Evolutionary conservation across 2,329 filamentous ascomycete genomes (phyloP).

Genomic region (Ceratocystis eucalypticola): DNA sequence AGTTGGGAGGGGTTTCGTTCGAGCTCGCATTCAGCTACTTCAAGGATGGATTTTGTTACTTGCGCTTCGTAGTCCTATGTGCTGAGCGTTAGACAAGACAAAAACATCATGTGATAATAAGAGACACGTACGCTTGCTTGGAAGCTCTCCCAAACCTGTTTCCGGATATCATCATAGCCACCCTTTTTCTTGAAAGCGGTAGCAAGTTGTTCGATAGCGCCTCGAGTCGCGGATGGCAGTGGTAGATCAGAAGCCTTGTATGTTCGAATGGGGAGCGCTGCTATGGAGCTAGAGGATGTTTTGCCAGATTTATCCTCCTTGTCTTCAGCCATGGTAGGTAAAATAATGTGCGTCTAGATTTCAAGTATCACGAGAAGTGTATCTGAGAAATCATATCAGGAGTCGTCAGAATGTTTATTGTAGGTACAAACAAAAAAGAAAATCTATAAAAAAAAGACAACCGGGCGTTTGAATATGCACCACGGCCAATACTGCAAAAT

Average conservation of each 20-base stretch:
- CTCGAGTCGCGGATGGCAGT: slow-evolving; percentile 56
- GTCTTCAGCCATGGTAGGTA: slow-evolving; percentile 2
- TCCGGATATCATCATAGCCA: slow-evolving; percentile 65
- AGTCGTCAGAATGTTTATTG: background rate
- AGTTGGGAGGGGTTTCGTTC: slow-evolving; percentile 60
- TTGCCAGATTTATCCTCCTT: background rate
- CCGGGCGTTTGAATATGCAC: background rate
- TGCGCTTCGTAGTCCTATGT: slow-evolving; percentile 54
- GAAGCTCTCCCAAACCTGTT: slow-evolving; percentile 63
- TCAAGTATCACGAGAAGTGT: no score
- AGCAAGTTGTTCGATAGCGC: slow-evolving; percentile 60
- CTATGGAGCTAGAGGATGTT: background rate
- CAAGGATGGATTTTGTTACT: slow-evolving; percentile 51
- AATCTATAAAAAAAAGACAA: background rate
- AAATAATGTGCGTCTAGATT: background rate
- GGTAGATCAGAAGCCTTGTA: slow-evolving; percentile 65
- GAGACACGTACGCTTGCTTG: slow-evolving; percentile 46
- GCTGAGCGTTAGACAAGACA: background rate
- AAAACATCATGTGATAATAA: background rate
- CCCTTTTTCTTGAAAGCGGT: slow-evolving; percentile 78
- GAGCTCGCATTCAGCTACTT: slow-evolving; percentile 59
- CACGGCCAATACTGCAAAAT: background rate
- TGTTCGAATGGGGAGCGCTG: slow-evolving; percentile 29
- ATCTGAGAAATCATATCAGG: background rate
- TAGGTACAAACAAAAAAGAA: no score